phyloP scores from a whole-genome alignment of 352 stramenopile species.

The Plasmopara muralis region DNA sequence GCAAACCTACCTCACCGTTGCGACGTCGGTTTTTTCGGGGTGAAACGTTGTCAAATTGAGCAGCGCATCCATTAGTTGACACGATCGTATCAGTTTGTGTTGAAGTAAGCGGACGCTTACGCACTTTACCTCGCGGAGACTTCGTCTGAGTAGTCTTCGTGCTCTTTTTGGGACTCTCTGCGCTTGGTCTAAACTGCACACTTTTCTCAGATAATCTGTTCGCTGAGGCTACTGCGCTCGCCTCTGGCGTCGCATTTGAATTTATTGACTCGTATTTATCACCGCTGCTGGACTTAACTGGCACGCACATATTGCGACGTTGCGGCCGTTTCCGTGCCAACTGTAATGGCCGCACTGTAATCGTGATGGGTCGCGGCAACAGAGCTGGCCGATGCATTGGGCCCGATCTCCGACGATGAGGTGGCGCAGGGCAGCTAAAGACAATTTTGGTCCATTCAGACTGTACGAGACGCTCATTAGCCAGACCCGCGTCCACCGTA shows the following conservation, averaged over 20 bases:
- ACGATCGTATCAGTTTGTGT: constrained; percentile 8
- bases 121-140: constrained; percentile 22
- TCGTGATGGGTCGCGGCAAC: constrained; percentile 46
- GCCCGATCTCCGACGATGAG: constrained; percentile 27
- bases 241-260: constrained; percentile 10
- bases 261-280: constrained; percentile 12
- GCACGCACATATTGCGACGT: constrained; percentile 15
- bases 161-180: constrained; percentile 26
- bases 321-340: constrained; percentile 28
- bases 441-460: constrained; percentile 82
- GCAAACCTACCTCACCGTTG: constrained; percentile 23
- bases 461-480: constrained; percentile 33
- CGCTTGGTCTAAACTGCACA: constrained; percentile 5
- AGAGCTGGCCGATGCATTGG: constrained; percentile 38
- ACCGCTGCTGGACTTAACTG: constrained; percentile 2
- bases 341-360: constrained; percentile 50
- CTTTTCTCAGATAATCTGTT: constrained; percentile 23
- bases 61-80: constrained; percentile 7
- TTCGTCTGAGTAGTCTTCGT: constrained; percentile 19
- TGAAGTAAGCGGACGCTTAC: constrained; percentile 15
- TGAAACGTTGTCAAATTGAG: constrained; percentile 18
- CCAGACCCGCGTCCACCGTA: constrained; percentile 28
- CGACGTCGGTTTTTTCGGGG: constrained; percentile 34
- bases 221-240: constrained; percentile 9
- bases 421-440: constrained; percentile 37